Evolutionary conservation across 352 stramenopile species (phyloP).

Genomic region (Phytophthora pinifolia): DNA sequence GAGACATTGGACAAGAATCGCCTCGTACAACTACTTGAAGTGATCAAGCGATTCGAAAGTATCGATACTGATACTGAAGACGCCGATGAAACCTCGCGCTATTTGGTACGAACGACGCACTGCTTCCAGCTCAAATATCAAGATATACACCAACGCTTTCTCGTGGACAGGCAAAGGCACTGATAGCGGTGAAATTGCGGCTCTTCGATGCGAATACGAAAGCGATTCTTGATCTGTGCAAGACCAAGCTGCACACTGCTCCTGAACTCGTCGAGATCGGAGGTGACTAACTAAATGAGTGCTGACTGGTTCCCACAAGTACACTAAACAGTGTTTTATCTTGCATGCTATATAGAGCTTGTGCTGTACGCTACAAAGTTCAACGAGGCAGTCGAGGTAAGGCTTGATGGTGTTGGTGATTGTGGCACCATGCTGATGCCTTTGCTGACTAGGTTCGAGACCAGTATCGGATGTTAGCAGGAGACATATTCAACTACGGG

Average conservation of each 20-base stretch:
- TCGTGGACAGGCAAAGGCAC: constrained; percentile 39
- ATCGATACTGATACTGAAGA: constrained; percentile 15
- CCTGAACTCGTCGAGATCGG: constrained; percentile 54
- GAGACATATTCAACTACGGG: constrained; percentile 63
- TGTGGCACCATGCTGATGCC: constrained; percentile 3
- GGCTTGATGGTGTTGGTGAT: not conserved
- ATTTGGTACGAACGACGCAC: constrained; percentile 32
- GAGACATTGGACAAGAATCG: constrained; percentile 42
- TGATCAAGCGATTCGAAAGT: constrained; percentile 43
- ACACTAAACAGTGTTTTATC: too few species aligned
- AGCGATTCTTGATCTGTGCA: constrained; percentile 52
- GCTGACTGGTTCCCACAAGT: too few species aligned
- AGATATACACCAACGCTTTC: constrained; percentile 1
- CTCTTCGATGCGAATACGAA: constrained; percentile 60
- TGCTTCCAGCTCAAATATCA: not conserved
- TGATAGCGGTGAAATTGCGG: constrained; percentile 58
- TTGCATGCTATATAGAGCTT: constrained; percentile 40
- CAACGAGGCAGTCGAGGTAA: constrained; percentile 47
- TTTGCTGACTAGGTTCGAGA: constrained; percentile 39
- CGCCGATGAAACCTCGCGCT: constrained; percentile 25
- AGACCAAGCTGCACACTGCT: constrained; percentile 31
- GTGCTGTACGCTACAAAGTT: constrained; percentile 59
- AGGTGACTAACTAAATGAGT: constrained; percentile 31
- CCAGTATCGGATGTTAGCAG: constrained; percentile 57
- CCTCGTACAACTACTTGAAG: constrained; percentile 39